Evolutionary conservation across 192 early-diverging fungal species (phyloP).

Genomic region (Entophlyctis luteolus): DNA sequence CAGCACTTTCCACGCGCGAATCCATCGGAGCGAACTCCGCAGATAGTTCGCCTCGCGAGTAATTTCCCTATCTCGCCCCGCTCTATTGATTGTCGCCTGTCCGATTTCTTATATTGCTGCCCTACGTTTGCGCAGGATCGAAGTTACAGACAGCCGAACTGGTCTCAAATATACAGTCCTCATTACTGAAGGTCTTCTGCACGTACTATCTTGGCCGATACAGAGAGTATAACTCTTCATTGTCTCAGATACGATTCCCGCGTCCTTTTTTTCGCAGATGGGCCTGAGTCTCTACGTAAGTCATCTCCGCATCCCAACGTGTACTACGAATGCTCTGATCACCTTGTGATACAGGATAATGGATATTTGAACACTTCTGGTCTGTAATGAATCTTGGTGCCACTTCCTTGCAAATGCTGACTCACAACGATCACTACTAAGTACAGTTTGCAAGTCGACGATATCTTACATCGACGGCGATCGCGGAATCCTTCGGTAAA

Average conservation of each 20-base stretch:
- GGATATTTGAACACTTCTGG: constrained; percentile 61
- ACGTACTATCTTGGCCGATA: too few species aligned
- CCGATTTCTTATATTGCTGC: too few species aligned
- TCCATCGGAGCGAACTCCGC: too few species aligned
- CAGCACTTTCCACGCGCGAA: too few species aligned
- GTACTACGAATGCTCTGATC: too few species aligned
- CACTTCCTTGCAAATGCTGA: neutral
- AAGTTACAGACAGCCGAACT: constrained; percentile 64
- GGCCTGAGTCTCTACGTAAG: constrained; percentile 23
- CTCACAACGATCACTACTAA: neutral
- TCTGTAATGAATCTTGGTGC: neutral
- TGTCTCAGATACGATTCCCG: constrained; percentile 18
- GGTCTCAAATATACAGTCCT: constrained; percentile 55
- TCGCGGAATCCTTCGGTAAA: constrained; percentile 55
- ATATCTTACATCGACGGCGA: constrained; percentile 70
- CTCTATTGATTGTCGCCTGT: too few species aligned
- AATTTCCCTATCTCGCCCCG: too few species aligned
- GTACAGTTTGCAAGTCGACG: constrained; percentile 53
- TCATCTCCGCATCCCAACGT: neutral
- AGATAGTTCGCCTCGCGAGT: too few species aligned
- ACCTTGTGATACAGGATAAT: constrained; percentile 18
- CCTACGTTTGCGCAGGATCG: too few species aligned
- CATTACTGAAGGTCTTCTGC: constrained; percentile 41
- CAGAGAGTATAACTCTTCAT: constrained; percentile 10
- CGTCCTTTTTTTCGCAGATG: constrained; percentile 23